phyloP scores from a whole-genome alignment of 345 rosid species.

The Lumnitzera littorea region DNA sequence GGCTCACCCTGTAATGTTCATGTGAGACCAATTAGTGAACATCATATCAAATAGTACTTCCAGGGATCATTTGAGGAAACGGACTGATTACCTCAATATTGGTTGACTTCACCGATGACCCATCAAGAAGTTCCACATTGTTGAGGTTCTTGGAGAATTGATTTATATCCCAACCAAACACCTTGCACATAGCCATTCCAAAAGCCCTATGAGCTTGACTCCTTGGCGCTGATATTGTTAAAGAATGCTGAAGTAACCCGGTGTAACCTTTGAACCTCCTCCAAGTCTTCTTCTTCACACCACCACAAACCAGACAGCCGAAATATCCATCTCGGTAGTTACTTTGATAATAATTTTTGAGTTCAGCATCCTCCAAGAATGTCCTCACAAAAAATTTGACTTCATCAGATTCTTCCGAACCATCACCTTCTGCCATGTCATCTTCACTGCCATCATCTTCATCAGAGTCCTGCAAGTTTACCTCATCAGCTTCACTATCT shows the following conservation, averaged over 20 bases:
- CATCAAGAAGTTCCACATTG: constrained; percentile 26
- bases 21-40: not conserved
- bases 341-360: constrained; percentile 51
- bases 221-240: constrained; percentile 33
- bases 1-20: constrained; percentile 2
- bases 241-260: constrained; percentile 65
- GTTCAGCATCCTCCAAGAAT: constrained; percentile 38
- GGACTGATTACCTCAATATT: constrained; percentile 15
- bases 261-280: constrained; percentile 52
- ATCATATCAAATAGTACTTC: not conserved
- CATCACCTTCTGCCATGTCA: constrained; percentile 17
- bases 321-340: constrained; percentile 46
- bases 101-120: constrained; percentile 9
- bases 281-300: constrained; percentile 33
- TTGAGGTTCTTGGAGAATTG: constrained; percentile 27
- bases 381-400: constrained; percentile 39
- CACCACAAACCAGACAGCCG: constrained; percentile 68
- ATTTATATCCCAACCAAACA: constrained; percentile 67
- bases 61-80: not conserved
- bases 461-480: not conserved
- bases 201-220: constrained; percentile 58
- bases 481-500: constrained; percentile 3
- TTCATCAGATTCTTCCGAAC: constrained; percentile 16
- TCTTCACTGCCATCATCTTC: not conserved
- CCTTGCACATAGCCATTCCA: constrained; percentile 52